Base-by-base conservation (phyloP, 768 basidiomycete species). In the Krasilnikovozyma curviuscula region DNA sequence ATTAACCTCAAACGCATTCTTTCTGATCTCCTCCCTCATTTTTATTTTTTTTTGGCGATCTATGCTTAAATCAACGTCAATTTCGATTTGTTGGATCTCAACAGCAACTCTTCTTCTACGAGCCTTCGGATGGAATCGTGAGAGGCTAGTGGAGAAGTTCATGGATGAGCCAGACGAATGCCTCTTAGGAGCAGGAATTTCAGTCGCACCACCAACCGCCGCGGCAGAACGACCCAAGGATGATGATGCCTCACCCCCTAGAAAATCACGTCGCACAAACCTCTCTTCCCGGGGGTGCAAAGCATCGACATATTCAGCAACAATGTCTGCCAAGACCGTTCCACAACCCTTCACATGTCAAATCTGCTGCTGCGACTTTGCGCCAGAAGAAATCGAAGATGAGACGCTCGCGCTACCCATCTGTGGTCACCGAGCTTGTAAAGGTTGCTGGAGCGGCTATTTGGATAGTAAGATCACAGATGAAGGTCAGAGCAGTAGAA, bases 41-140 rank as follows among this genome's bases (percentile, higher is more conserved):
- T n/a, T n/a, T n/a, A n/a, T n/a, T n/a, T n/a, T 37, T 38, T 31
- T 28, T 21, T 25, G 21, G 30, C 25, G 10, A 40, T 27, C n/a
- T n/a, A n/a, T n/a, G n/a, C n/a, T n/a, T n/a, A n/a, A n/a, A n/a
- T n/a, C n/a, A n/a, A n/a, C 30, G 8, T 12, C 12, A 7, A 31
- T 32, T 18, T 13, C 13, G 16, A 30, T 23, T n/a, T n/a, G n/a
- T n/a, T 61, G 86, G 85, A 57, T 64, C 2, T 73, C 73, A 56
- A 72, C 72, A 2, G 86, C 86, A 5, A 71, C 75, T 3, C 67
- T 88, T 29, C 71, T 97, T 5, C 68, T 97, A 50, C 76, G 86
- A 28, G 68, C 82, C 67, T 74, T 79, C 70, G 70, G 71, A 45
- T 97, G 91, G 91, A 95, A 95, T 71, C 84, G 83, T 61, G 91